Evolutionary conservation across 345 rosid species (phyloP), one percentile per base, ranked within the genome.

Genomic region (Schrenkiella parvula): DNA sequence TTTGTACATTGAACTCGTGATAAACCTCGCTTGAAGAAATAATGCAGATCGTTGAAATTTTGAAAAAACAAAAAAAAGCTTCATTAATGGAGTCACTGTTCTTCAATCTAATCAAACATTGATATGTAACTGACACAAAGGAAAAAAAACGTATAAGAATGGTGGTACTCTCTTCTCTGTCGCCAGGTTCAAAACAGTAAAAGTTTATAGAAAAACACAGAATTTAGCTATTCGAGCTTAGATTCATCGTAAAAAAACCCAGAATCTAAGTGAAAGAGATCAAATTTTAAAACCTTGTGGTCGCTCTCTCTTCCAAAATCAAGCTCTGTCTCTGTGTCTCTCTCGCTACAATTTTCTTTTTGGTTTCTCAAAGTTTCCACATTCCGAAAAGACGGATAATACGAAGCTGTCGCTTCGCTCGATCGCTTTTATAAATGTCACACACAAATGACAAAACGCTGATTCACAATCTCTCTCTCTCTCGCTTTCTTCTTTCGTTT

Each of bases 351-450:
- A 52, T 12, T 6, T 55, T n/a, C n/a, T n/a, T n/a, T n/a, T n/a
- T n/a, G n/a, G n/a, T n/a, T 67, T 58, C 44, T 17, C 35, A 55
- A 23, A 69, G 56, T 28, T 73, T 74, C 22, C 71, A 78, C 62
- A 75, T 75, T 80, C 70, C 78, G 41, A 59, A 34, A 64, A 83
- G 80, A 83, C 84, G 82, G 82, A 77, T 72, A 80, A 77, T 72
- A 81, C 83, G 84, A 82, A 82, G 79, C 82, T 75, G 80, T 74
- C 61, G 61, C 72, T 63, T 61, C 71, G 34, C 10, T 66, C 66
- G 74, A 75, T 79, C 56, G 75, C 68, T 70, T 78, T 71, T 81
- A 70, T 76, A 76, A 64, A 63, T 70, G 67, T 69, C 70, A 77
- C 79, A 71, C 79, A 66, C 1, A 70, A 41, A 44, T 74, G 67